Base-by-base conservation (phyloP, 179 eudicot genomes). In the Vitellaria paradoxa region DNA sequence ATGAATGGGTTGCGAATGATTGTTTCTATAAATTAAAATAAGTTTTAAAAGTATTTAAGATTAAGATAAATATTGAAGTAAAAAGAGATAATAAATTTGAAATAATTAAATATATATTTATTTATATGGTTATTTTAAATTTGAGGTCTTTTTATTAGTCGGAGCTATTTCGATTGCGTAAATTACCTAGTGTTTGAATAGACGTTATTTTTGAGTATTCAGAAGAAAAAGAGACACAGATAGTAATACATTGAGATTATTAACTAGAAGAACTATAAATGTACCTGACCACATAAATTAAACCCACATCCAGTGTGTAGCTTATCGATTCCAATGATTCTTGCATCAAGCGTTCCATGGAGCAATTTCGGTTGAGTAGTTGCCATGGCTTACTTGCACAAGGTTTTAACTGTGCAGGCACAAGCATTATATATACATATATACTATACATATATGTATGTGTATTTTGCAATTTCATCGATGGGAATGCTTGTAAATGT, bases 301-400 rank as follows among this genome's bases (percentile, higher is more conserved):
- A 70, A 76, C 5, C 77, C 62, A 13, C 85, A 84, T 61, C 89
- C 85, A 23, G 68, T 60, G 63, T 83, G 86, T 53, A 91, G 45
- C 23, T 37, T 76, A 73, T 86, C 83, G 77, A 86, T 81, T 67
- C 82, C 90, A 76, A 73, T 72, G 52, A 91, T 88, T 57, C 82
- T 83, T 3, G 86, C 93, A 76, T 21, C 47, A 53, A 91, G 85
- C 49, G 86, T 81, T 68, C 96, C 96, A 76, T 91, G 96, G 45
- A 91, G 91, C 84, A 88, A 42, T 30, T 21, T 59, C 21, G 76
- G 68, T 17, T 12, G 2, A 14, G 1, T 9, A 10, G 20, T 65
- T 9, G 56, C 71, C 81, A 78, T 78, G 74, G 60, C 11, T 66
- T 63, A 21, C 40, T 13, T 7, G 24, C 42, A 17, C 53, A 67